Evolutionary conservation across 2,329 filamentous ascomycete species (phyloP).

Genomic region (Stemphylium lycopersici): DNA sequence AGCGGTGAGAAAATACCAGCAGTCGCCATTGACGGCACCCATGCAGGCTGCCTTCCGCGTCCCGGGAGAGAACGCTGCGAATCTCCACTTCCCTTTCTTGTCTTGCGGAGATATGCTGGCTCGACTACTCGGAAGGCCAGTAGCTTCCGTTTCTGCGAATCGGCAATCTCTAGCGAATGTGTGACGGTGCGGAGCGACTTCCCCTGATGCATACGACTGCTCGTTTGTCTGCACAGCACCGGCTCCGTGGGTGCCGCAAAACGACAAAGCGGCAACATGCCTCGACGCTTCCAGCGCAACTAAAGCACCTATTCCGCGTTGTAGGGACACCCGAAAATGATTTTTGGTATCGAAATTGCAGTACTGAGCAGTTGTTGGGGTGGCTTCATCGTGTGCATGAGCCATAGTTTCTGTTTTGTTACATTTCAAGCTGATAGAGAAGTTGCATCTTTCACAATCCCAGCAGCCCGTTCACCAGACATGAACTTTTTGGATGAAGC

Average conservation of each 20-base stretch:
- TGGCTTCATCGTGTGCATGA: not conserved
- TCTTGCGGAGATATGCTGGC: not conserved
- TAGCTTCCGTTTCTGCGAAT: not conserved
- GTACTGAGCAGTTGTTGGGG: not conserved
- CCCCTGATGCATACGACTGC: not conserved
- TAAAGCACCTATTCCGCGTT: not conserved
- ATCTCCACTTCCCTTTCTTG: not conserved
- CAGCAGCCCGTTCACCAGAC: too few relatives aligned
- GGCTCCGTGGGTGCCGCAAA: not conserved
- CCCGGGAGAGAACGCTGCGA: not conserved
- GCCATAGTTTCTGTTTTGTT: too few relatives aligned
- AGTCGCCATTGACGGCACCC: not conserved
- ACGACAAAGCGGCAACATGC: slow-evolving; percentile 12
- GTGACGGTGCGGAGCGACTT: not conserved
- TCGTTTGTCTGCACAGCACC: slow-evolving; percentile 18
- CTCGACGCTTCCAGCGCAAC: not conserved
- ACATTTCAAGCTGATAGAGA: too few relatives aligned
- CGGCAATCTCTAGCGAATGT: slow-evolving; percentile 1
- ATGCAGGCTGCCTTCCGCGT: slow-evolving; percentile 13
- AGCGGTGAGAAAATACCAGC: slow-evolving; percentile 20
- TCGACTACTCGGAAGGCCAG: slow-evolving; percentile 2
- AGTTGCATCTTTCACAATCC: too few relatives aligned
- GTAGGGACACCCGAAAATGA: too few relatives aligned
- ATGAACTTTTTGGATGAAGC: too few relatives aligned
- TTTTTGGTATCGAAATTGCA: too few relatives aligned